Base-by-base conservation (phyloP, 2,329 filamentous ascomycete genomes). In the Zasmidium cellare region DNA sequence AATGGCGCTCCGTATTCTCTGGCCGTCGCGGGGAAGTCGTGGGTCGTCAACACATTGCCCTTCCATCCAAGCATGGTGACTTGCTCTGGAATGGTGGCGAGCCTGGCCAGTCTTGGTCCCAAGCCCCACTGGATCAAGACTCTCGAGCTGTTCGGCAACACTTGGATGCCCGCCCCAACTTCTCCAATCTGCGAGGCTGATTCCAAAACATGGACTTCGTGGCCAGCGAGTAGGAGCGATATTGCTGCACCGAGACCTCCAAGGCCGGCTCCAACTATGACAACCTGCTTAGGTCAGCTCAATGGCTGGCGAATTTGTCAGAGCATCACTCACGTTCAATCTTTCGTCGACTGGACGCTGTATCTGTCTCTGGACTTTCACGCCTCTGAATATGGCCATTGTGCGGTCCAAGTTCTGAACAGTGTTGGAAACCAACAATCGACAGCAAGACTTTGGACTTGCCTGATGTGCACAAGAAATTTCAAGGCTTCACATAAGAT, bases 231-330 rank as follows among this genome's bases (percentile, higher is more conserved):
- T 1, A 76, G 71, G 44, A 78, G 74, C 2, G 75, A 70, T 57
- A 82, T 80, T n/a, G 77, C 78, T 20, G 79, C 77, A 11, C 75
- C 80, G 9, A 85, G 73, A 3, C 83, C 83, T 22, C 81, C 80
- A 19, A 85, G 74, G 5, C 83, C 83, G 9, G 81, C 83, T n/a
- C 83, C 83, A 19, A 83, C 77, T 23, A 85, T 72, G 20, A 84
- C 74, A 23, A 83, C 70, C 73, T 80, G 57, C 2, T 31, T 18
- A 45, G 35, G 16, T 41, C 46, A 52, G 46, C n/a, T 16, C 12
- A 20, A 11, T 20, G 19, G 28, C n/a, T n/a, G n/a, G n/a, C n/a
- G n/a, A n/a, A n/a, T n/a, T n/a, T n/a, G n/a, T n/a, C n/a, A n/a
- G n/a, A n/a, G n/a, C n/a, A n/a, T n/a, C n/a, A n/a, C n/a, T n/a